These are phyloP conservation scores for Candida krabiensis DNA, from an alignment of 805 yeast species.

Conservation along the genomic window DNA sequence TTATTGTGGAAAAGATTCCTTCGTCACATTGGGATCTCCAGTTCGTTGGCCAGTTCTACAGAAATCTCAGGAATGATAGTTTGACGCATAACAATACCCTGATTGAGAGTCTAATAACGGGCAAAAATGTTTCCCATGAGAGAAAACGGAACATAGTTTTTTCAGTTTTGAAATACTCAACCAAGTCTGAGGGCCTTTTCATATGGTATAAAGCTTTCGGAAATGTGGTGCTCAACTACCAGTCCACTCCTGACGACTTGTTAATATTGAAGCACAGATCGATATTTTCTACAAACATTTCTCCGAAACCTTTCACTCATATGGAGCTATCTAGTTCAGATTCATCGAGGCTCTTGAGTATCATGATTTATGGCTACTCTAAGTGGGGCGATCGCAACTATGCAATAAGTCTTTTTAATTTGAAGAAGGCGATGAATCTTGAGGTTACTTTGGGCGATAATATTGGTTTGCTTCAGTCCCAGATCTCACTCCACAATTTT, in stretches of 20 bases:
- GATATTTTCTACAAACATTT: conserved; percentile 10
- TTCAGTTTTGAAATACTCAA: conserved; percentile 7
- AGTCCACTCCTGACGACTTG: conserved; percentile 9
- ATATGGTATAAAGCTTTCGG: conserved; percentile 12
- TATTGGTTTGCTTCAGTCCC: conserved; percentile 20
- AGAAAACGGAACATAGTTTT: conserved; percentile 7
- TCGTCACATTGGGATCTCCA: conserved; percentile 3
- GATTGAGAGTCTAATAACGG: conserved; percentile 5
- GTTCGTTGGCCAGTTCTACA: conserved; percentile 8
- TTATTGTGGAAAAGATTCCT: conserved; percentile 2
- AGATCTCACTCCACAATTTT: conserved; percentile 10
- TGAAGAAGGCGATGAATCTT: conserved; percentile 12
- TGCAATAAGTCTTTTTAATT: conserved; percentile 10
- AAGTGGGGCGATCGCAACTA: conserved; percentile 23
- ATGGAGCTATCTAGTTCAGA: conserved; percentile 7
- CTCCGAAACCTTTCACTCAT: conserved; percentile 8
- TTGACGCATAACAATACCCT: conserved; percentile 4
- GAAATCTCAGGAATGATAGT: conserved; percentile 1
- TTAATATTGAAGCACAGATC: conserved; percentile 14
- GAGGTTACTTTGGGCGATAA: conserved; percentile 16
- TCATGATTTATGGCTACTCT: conserved; percentile 20
- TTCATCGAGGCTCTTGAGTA: conserved; percentile 15
- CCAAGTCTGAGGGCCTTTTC: conserved; percentile 7
- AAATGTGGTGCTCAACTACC: conserved; percentile 6
- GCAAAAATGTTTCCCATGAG: conserved; percentile 1